Conservation (phyloP, 768 basidiomycete species). For the Coprinopsis sp. region DNA sequence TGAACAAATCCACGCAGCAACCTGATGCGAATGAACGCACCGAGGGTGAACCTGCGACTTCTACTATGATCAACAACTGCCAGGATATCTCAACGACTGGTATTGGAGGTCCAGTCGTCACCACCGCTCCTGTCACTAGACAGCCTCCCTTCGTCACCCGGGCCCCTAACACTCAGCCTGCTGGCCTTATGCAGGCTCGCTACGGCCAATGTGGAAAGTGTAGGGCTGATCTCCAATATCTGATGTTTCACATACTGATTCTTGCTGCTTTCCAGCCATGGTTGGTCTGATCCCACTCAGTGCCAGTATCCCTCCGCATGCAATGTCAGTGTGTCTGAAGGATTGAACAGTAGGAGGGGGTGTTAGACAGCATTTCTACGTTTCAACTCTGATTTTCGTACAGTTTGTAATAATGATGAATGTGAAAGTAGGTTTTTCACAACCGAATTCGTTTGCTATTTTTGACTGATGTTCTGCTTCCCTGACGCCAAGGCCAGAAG, state of each 20-base stretch:
- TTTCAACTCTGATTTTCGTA: too few species aligned
- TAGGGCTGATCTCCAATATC: background rate
- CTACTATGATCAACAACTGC: constrained; percentile 8
- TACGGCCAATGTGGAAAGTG: constrained; percentile 3
- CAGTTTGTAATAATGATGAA: background rate
- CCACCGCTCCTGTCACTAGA: background rate
- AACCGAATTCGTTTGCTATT: too few species aligned
- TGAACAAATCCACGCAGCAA: constrained; percentile 5
- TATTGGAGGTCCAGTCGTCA: background rate
- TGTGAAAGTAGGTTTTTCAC: too few species aligned
- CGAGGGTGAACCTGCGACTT: constrained; percentile 5
- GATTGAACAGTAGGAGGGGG: too few species aligned
- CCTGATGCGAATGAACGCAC: constrained; percentile 4
- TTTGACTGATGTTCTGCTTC: too few species aligned
- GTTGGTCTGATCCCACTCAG: constrained; percentile 7
- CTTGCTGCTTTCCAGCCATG: background rate
- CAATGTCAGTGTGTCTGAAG: constrained; percentile 7
- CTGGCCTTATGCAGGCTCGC: constrained; percentile 3
- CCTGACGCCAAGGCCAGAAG: too few species aligned
- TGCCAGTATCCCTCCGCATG: constrained; percentile 6
- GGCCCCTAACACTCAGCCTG: background rate
- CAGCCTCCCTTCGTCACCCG: background rate
- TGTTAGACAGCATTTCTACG: too few species aligned
- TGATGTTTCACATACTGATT: background rate
- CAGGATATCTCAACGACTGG: constrained; percentile 1